Evolutionary conservation across 116 monocot species (phyloP).

Genomic region (Papilionanthe hybrid): DNA sequence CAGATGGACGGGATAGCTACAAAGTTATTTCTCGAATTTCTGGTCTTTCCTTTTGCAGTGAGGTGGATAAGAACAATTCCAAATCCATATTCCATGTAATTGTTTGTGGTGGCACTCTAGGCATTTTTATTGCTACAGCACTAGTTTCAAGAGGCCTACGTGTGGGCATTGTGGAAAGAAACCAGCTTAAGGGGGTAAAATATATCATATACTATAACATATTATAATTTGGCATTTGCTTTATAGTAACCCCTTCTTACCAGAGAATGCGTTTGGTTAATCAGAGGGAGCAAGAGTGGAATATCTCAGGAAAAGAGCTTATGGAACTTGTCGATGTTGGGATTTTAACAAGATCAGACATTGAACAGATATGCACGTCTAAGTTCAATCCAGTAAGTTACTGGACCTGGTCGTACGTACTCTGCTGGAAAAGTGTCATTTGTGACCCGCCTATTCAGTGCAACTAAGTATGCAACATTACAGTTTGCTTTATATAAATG

Average conservation of each 20-base stretch:
- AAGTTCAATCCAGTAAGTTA: constrained; percentile 86
- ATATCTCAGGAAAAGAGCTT: constrained; percentile 92
- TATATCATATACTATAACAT: background rate
- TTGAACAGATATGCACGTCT: constrained; percentile 51
- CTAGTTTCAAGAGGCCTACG: constrained; percentile 65
- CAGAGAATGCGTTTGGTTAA: constrained; percentile 1
- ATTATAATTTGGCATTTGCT: background rate
- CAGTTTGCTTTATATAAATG: too few relatives aligned
- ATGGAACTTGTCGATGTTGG: constrained; percentile 72
- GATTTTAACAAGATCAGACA: constrained; percentile 68
- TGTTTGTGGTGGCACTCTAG: constrained; percentile 97
- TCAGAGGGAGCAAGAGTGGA: constrained; percentile 98
- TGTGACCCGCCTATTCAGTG: too few relatives aligned
- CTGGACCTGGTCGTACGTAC: constrained; percentile 4
- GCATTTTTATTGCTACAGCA: constrained; percentile 88
- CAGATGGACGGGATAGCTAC: constrained; percentile 38
- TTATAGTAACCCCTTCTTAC: background rate
- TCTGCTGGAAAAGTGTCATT: background rate
- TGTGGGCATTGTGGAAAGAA: constrained; percentile 83
- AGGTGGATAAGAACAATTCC: constrained; percentile 11
- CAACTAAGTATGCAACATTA: too few relatives aligned
- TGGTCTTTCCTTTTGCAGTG: constrained; percentile 25
- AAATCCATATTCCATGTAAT: constrained; percentile 61
- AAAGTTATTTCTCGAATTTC: constrained; percentile 55
- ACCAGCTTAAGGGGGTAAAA: constrained; percentile 77